Conservation (phyloP, 1,284 basidiomycete genomes). For the Paramarasmius palmivorus region DNA sequence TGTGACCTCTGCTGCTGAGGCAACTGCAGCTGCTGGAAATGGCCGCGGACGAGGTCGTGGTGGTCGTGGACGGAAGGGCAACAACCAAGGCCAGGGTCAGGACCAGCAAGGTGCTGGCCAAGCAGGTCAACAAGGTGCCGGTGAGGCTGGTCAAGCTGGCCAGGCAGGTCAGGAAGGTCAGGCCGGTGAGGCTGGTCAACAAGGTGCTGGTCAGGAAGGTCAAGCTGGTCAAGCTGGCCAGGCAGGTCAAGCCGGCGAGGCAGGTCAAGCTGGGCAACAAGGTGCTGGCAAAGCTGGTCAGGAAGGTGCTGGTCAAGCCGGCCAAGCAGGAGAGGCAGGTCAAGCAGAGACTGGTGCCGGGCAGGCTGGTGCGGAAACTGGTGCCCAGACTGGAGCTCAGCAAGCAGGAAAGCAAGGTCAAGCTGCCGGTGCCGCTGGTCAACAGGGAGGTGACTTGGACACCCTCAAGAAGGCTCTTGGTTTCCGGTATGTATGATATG, state of each 20-base stretch:
- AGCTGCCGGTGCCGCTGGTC: not conserved
- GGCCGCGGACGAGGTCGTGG: not conserved
- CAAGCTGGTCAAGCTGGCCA: not conserved
- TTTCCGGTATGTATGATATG: constrained; percentile 1
- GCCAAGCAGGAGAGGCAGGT: too few species aligned
- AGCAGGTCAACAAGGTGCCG: too few species aligned
- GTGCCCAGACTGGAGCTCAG: not conserved
- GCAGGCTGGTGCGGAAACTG: not conserved
- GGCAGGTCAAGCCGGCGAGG: not conserved
- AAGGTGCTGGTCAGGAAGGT: too few species aligned
- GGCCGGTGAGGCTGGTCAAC: too few species aligned
- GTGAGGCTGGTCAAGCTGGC: too few species aligned
- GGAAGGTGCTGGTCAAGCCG: too few species aligned
- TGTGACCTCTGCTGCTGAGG: constrained; percentile 5
- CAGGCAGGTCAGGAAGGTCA: too few species aligned
- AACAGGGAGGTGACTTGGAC: not conserved
- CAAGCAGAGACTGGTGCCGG: not conserved
- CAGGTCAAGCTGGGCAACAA: too few species aligned
- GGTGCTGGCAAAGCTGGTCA: too few species aligned
- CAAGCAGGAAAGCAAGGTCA: not conserved
- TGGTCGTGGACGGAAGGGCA: not conserved
- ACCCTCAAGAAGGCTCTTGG: constrained; percentile 5
- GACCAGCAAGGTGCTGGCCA: too few species aligned
- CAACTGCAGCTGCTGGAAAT: constrained; percentile 1
- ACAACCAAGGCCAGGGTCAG: not conserved